Evolutionary conservation across 352 stramenopile genomes (phyloP).

Genomic region (Halophytophthora polymorphica): DNA sequence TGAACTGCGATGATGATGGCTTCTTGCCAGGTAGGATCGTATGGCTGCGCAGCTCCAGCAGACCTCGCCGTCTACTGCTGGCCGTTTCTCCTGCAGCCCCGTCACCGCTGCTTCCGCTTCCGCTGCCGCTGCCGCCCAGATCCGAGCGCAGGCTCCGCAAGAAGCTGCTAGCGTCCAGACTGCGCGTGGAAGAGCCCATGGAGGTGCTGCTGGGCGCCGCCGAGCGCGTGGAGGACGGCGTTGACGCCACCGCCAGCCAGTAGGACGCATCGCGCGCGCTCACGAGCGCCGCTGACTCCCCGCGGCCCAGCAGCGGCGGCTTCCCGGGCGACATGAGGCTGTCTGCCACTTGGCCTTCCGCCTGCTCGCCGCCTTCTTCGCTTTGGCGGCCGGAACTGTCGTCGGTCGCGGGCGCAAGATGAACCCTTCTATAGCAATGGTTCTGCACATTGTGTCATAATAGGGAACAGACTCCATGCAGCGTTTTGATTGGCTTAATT

Average conservation of each 20-base stretch:
- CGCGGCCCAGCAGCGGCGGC: slow-evolving; percentile 14
- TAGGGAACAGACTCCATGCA: too few relatives aligned
- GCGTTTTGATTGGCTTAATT: too few relatives aligned
- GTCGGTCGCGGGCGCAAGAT: too few relatives aligned
- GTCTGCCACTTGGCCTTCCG: neutral
- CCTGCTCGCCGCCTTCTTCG: too few relatives aligned
- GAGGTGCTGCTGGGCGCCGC: neutral
- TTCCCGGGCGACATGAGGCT: neutral
- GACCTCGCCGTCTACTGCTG: slow-evolving; percentile 3
- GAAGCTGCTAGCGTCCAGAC: slow-evolving; percentile 27
- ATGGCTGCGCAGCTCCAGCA: slow-evolving; percentile 11
- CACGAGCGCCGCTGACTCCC: slow-evolving; percentile 33
- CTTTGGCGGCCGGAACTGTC: too few relatives aligned
- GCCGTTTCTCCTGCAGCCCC: too few relatives aligned
- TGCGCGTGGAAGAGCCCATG: slow-evolving; percentile 19
- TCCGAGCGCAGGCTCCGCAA: slow-evolving; percentile 13
- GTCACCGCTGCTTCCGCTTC: slow-evolving; percentile 3
- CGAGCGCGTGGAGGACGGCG: slow-evolving; percentile 31
- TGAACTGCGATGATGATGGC: too few relatives aligned
- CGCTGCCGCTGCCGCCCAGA: slow-evolving; percentile 9
- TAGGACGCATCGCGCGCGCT: slow-evolving; percentile 68
- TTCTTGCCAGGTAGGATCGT: neutral
- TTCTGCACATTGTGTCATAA: too few relatives aligned
- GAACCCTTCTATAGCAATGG: too few relatives aligned
- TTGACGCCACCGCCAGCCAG: slow-evolving; percentile 50